Conservation (phyloP, 2,329 filamentous ascomycete species). For the Claviceps arundinis region DNA sequence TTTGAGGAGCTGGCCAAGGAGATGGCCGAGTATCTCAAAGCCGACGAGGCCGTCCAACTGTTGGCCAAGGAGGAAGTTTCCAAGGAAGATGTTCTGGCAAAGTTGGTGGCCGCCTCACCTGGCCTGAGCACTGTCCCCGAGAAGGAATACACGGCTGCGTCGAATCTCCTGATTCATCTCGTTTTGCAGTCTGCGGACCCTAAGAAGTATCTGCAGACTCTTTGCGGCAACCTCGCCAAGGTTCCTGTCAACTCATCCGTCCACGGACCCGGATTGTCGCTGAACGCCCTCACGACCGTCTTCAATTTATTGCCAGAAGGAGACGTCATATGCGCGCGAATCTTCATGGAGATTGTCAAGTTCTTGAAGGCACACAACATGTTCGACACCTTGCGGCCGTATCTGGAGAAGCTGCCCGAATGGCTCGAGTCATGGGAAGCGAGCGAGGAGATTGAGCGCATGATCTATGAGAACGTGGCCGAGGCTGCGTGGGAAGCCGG, state of each 20-base stretch:
- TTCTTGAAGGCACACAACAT: slow-evolving; percentile 63
- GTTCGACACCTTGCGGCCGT: slow-evolving; percentile 73
- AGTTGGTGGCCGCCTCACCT: slow-evolving; percentile 68
- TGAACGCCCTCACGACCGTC: slow-evolving; percentile 83
- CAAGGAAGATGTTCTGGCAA: slow-evolving; percentile 79
- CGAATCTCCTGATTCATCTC: slow-evolving; percentile 93
- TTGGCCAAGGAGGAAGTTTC: slow-evolving; percentile 51
- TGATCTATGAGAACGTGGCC: slow-evolving; percentile 70
- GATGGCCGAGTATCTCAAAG: slow-evolving; percentile 87
- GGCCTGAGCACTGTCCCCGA: slow-evolving; percentile 77
- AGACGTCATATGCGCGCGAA: slow-evolving; percentile 74
- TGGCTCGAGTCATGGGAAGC: slow-evolving; percentile 80
- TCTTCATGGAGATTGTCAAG: slow-evolving; percentile 77
- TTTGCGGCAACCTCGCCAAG: slow-evolving; percentile 81
- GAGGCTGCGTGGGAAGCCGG: slow-evolving; percentile 68
- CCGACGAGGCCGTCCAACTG: slow-evolving; percentile 63
- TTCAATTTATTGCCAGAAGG: slow-evolving; percentile 81
- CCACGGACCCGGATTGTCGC: slow-evolving; percentile 73
- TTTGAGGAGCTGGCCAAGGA: slow-evolving; percentile 90
- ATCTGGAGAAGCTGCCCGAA: slow-evolving; percentile 66
- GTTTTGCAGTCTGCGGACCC: slow-evolving; percentile 74
- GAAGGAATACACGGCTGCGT: slow-evolving; percentile 91
- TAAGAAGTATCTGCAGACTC: slow-evolving; percentile 71
- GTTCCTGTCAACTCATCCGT: slow-evolving; percentile 75
- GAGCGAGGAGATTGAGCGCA: slow-evolving; percentile 69